Evolutionary conservation across 2,329 filamentous ascomycete genomes (phyloP), one percentile per base, ranked within the genome.

Genomic region (Fusarium nanum): DNA sequence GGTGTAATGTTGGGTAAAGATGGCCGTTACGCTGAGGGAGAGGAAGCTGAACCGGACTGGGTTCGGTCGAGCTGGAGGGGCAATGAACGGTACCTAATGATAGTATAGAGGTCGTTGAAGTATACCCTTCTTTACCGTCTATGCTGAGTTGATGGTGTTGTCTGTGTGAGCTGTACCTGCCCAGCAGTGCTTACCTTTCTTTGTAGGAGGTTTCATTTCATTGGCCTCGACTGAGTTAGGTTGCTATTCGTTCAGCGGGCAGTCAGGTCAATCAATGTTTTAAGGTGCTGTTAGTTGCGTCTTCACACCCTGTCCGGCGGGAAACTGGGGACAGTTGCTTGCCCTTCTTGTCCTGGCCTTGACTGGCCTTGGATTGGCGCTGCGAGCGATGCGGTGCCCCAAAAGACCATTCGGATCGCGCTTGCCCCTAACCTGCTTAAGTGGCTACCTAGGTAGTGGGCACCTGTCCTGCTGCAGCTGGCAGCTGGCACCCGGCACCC

Each of bases 401-500:
- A 25, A 50, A 40, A 23, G 48, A 32, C 48, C 61, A 30, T 48
- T 71, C 56, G 68, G 65, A 64, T 72, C 47, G 63, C 69, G 69
- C 69, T 72, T 72, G 69, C 55, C 68, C 62, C 42, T 53, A 71
- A 67, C 63, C 37, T 71, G 68, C 56, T 63, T 63, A 69, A 66
- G 54, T 65, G 67, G 68, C 54, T 68, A 70, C 67, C 56, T 70
- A 37, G 16, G 18, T n/a, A 66, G 50, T 65, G 64, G 68, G 50
- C 64, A 71, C 68, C 60, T 71, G 68, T 68, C 68, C 68, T 71
- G 64, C 60, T 71, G 69, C 69, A 72, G 49, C 65, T 71, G 64
- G 68, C 68, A 71, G 25, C 68, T 69, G 63, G 68, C 68, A 58
- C 59, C 69, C 61, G 69, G 68, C 69, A 72, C 58, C 68, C 63